phyloP scores from a whole-genome alignment of 1,284 basidiomycete species.

The Cronartium quercuum region DNA sequence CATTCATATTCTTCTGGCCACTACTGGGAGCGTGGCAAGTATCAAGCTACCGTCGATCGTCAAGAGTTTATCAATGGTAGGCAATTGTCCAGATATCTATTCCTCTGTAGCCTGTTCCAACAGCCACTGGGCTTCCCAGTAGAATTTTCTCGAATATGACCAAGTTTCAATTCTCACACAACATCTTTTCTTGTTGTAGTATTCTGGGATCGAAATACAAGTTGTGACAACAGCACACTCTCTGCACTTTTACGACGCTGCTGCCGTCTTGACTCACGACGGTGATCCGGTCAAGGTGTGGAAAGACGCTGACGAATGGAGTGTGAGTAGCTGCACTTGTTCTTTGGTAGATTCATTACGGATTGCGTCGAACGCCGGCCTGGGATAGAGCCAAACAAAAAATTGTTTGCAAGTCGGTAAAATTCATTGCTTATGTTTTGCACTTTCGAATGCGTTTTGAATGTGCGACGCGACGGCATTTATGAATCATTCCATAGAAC shows the following conservation, averaged over 20 bases:
- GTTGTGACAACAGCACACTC: conserved; percentile 75
- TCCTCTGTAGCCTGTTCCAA: too few species aligned
- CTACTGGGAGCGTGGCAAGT: conserved; percentile 87
- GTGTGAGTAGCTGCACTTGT: conserved; percentile 53
- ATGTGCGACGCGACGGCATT: too few species aligned
- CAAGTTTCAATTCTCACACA: neutral
- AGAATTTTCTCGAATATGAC: too few species aligned
- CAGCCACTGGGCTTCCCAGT: too few species aligned
- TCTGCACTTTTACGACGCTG: conserved; percentile 66
- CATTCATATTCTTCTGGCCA: conserved; percentile 69
- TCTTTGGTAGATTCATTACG: too few species aligned
- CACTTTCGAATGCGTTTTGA: too few species aligned
- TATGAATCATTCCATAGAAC: conserved; percentile 46
- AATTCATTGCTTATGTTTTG: too few species aligned
- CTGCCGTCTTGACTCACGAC: conserved; percentile 53
- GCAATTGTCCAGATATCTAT: conserved; percentile 42
- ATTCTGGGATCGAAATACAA: conserved; percentile 68
- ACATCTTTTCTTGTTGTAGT: conserved; percentile 52
- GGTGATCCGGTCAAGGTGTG: conserved; percentile 60
- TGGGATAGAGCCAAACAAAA: too few species aligned
- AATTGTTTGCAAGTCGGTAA: too few species aligned
- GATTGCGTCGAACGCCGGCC: too few species aligned
- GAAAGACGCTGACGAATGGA: conserved; percentile 89
- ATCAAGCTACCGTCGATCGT: conserved; percentile 89
- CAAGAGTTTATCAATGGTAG: conserved; percentile 63